Evolutionary conservation across 2,329 filamentous ascomycete genomes (phyloP).

Genomic region (Plectosphaerella plurivora): DNA sequence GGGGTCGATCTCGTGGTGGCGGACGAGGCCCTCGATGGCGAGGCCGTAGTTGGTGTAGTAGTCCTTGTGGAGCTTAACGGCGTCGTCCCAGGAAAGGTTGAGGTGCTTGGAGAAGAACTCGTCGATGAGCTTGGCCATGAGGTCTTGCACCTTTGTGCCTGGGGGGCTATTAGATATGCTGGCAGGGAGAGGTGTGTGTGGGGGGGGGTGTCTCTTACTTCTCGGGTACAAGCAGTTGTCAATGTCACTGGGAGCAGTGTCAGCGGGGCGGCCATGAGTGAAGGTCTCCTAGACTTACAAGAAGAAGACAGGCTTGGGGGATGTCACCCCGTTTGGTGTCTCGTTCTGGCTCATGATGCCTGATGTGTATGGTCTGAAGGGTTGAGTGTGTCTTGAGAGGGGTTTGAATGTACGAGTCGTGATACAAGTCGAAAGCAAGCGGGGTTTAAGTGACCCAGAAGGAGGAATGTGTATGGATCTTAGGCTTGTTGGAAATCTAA

Average conservation of each 20-base stretch:
- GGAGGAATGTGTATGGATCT: background rate
- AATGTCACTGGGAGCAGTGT: conserved; percentile 67
- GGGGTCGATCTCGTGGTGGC: conserved; percentile 91
- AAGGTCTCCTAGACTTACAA: conserved; percentile 25
- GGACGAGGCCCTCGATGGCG: conserved; percentile 91
- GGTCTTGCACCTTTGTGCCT: conserved; percentile 78
- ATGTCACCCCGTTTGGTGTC: conserved; percentile 21
- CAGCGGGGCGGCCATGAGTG: background rate
- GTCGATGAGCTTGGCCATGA: conserved; percentile 81
- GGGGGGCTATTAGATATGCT: conserved; percentile 1
- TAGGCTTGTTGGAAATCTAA: background rate
- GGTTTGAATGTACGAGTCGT: background rate
- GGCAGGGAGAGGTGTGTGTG: too few relatives aligned
- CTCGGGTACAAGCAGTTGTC: conserved; percentile 96
- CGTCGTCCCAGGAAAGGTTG: conserved; percentile 68
- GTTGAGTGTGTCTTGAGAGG: background rate
- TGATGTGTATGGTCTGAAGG: conserved; percentile 8
- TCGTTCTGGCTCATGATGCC: too few relatives aligned
- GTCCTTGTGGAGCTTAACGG: conserved; percentile 78
- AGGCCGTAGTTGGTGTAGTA: conserved; percentile 97
- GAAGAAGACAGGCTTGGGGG: conserved; percentile 36
- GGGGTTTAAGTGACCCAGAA: background rate
- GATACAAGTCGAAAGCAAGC: background rate
- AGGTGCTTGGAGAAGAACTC: conserved; percentile 64
- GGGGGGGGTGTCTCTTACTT: conserved; percentile 46